Percentiles rank a stretch among this genome's conserved stretches.
Evolutionary conservation across 345 rosid species (phyloP).

Genomic region (Euphorbia tirucalli): DNA sequence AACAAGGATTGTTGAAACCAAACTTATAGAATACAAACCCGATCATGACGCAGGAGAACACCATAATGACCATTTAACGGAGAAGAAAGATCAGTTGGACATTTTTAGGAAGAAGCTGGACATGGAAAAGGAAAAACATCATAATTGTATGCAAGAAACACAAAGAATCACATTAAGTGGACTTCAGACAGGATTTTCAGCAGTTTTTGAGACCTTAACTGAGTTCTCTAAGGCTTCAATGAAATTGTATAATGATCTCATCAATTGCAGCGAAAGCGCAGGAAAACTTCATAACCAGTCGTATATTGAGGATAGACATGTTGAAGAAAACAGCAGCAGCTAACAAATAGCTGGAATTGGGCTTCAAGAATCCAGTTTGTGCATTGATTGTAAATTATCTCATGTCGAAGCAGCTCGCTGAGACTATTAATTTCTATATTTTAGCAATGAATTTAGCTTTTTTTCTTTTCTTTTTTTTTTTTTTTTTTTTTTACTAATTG

Average conservation of each 20-base stretch:
- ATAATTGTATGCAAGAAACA: slow-evolving; percentile 49
- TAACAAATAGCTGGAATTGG: slow-evolving; percentile 16
- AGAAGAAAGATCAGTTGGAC: slow-evolving; percentile 51
- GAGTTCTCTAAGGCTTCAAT: slow-evolving; percentile 54
- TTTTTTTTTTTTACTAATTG: slow-evolving; percentile 29
- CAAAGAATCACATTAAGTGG: slow-evolving; percentile 54
- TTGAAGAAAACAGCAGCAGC: slow-evolving; percentile 36
- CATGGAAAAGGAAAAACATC: slow-evolving; percentile 53
- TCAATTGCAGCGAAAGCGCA: slow-evolving; percentile 30
- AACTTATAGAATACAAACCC: slow-evolving; percentile 35
- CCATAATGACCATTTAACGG: slow-evolving; percentile 26
- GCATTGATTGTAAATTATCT: slow-evolving; percentile 32
- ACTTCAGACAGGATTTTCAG: slow-evolving; percentile 47
- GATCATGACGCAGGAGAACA: slow-evolving; percentile 30
- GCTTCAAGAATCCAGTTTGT: neutral
- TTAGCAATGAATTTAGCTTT: slow-evolving; percentile 18
- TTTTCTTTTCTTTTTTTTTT: slow-evolving; percentile 31
- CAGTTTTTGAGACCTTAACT: slow-evolving; percentile 45
- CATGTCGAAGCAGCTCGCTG: slow-evolving; percentile 59
- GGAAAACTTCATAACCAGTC: slow-evolving; percentile 32
- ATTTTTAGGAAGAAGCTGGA: slow-evolving; percentile 46
- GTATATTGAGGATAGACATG: slow-evolving; percentile 29
- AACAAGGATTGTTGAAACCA: slow-evolving; percentile 43
- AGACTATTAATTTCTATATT: slow-evolving; percentile 32
- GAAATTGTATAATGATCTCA: slow-evolving; percentile 51